A percentile compares a stretch with the other conserved stretches of the same genome.
Evolutionary conservation across 129 eudicot species (phyloP).

Genomic region (carrot (Daucus carota)): DH1_v3.0 NC_030384.2:34169501-34170000

Average conservation of each 20-base stretch:
- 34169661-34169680: constrained; percentile 28
- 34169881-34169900: background rate
- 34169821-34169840: background rate
- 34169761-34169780: background rate
- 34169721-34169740: background rate
- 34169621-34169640: constrained; percentile 41
- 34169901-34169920: background rate
- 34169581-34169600: constrained; percentile 91
- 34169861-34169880: background rate
- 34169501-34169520: background rate
- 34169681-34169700: background rate
- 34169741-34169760: no score
- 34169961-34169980: background rate
- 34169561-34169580: constrained; percentile 72
- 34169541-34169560: constrained; percentile 84
- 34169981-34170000: background rate
- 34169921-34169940: background rate
- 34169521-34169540: constrained; percentile 45
- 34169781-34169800: background rate
- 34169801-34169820: background rate
- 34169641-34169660: constrained; percentile 62
- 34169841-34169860: background rate
- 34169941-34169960: background rate
- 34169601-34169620: constrained; percentile 80
- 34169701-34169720: background rate